Percentiles rank a stretch among this genome's conserved stretches.
Conservation (phyloP, 2,329 filamentous ascomycete species). For the Colletotrichum musicola region DNA sequence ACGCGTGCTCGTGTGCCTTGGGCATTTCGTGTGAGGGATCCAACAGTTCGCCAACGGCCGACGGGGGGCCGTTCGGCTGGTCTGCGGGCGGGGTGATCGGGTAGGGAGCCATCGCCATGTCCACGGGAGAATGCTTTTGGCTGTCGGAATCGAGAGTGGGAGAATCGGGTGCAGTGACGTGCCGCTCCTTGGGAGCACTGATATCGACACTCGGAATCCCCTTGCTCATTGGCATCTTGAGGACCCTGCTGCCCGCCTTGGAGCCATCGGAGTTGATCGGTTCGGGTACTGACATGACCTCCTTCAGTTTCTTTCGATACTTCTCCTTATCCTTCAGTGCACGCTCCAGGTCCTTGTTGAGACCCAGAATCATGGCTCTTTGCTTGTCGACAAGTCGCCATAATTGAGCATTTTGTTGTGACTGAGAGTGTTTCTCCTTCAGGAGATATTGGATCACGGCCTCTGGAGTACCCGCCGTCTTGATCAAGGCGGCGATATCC, state of each 20-base stretch:
- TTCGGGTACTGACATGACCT: slow-evolving; percentile 65
- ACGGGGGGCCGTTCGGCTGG: slow-evolving; percentile 53
- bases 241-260: slow-evolving; percentile 25
- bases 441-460: slow-evolving; percentile 88
- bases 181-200: slow-evolving; percentile 47
- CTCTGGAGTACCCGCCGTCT: slow-evolving; percentile 88
- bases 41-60: slow-evolving; percentile 64
- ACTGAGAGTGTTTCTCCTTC: slow-evolving; percentile 90
- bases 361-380: slow-evolving; percentile 88
- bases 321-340: slow-evolving; percentile 94
- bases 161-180: slow-evolving; percentile 58
- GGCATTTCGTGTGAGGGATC: slow-evolving; percentile 71
- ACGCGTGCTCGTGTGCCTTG: slow-evolving; percentile 69
- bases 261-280: slow-evolving; percentile 47
- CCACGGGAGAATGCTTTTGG: slow-evolving; percentile 69
- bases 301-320: slow-evolving; percentile 91
- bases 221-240: slow-evolving; percentile 40
- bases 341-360: slow-evolving; percentile 94
- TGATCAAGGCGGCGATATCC: slow-evolving; percentile 84
- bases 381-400: slow-evolving; percentile 98
- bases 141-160: slow-evolving; percentile 64
- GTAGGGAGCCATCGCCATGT: slow-evolving; percentile 71
- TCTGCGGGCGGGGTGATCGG: slow-evolving; percentile 74
- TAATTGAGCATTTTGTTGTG: slow-evolving; percentile 90
- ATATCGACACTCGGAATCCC: slow-evolving; percentile 44